phyloP scores from a whole-genome alignment of 176 grass and related monocot species.

The Puccinellia tenuiflora region DNA sequence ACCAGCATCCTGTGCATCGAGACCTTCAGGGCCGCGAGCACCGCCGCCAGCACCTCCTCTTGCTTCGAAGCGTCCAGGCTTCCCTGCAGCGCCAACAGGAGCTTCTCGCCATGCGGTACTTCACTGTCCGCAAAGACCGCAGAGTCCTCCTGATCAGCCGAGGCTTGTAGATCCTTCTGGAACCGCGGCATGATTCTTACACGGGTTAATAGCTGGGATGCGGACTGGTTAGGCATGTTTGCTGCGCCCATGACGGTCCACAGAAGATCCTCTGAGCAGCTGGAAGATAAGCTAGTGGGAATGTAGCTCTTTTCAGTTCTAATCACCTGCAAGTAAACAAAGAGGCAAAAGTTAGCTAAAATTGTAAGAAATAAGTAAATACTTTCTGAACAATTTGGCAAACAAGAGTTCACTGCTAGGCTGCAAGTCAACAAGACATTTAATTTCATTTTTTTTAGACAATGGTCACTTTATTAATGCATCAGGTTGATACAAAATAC shows the following conservation, averaged over 20 bases:
- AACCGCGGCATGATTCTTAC: slow-evolving; percentile 36
- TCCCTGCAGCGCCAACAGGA: slow-evolving; percentile 72
- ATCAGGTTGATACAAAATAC: neutral
- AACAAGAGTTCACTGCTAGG: neutral
- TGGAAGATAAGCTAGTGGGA: slow-evolving; percentile 69
- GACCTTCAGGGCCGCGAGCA: slow-evolving; percentile 50
- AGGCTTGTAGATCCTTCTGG: slow-evolving; percentile 20
- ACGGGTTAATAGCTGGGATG: slow-evolving; percentile 43
- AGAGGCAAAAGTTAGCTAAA: neutral
- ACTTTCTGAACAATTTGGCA: neutral
- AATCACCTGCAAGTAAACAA: slow-evolving; percentile 40
- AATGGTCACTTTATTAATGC: neutral
- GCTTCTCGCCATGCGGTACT: slow-evolving; percentile 62
- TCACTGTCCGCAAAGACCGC: slow-evolving; percentile 45
- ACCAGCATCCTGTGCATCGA: slow-evolving; percentile 85
- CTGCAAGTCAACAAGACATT: neutral
- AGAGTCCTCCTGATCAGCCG: neutral
- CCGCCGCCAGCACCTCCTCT: slow-evolving; percentile 57
- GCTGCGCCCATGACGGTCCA: slow-evolving; percentile 93
- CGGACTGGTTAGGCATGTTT: slow-evolving; percentile 45
- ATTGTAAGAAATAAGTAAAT: neutral
- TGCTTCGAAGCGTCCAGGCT: slow-evolving; percentile 49
- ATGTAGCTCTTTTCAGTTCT: slow-evolving; percentile 64
- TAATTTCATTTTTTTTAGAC: neutral
- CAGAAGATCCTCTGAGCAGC: slow-evolving; percentile 29